Base-by-base conservation (phyloP, 2,329 filamentous ascomycete genomes). In the Aureobasidium zeae region DNA sequence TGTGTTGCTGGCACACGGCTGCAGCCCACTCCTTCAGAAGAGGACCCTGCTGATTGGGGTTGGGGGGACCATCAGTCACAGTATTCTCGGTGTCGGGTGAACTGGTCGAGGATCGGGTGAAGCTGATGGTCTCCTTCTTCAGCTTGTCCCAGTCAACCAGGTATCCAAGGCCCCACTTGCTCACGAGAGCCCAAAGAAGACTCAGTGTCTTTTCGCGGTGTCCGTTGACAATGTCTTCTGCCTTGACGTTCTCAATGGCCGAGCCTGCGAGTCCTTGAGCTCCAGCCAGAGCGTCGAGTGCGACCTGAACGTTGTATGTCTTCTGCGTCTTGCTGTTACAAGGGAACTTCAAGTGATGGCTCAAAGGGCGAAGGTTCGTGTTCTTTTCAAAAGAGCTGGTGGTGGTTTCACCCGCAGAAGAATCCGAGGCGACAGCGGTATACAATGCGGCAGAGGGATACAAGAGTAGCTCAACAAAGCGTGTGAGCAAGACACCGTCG, bases 131-230 rank as follows among this genome's bases (percentile, higher is more conserved):
- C 53, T 81, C 77, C 15, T 65, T 66, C 19, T 61, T 60, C 8
- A 80, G 53, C 42, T 73, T 72, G 5, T 63, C 56, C 67, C 71
- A 75, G 51, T 80, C 70, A 2, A 81, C 63, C 0, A 81, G 63
- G 5, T 58, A 62, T 5, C 62, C 57, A 6, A 80, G 59, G 1
- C 75, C 75, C 62, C 71, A 74, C 56, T 69, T 70, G 29, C 72
- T 71, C 26, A 80, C 69, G 16, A 81, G 62, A 3, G 66, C 64
- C 76, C 76, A 80, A 4, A 82, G 63, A 8, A 81, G 62, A 4
- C 68, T 70, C 32, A 81, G 64, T 0, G 76, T 81, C 57, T 76
- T 79, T 53, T 81, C 77, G 7, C 77, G 70, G 51, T 79, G 75
- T 2, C 77, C 77, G 51, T 80, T 70, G 5, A 81, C 74, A 34